A percentile compares a stretch with the other conserved stretches of the same genome.
Evolutionary conservation across 2,329 filamentous ascomycete species (phyloP).

Genomic region (Didymella arachidicola): DNA sequence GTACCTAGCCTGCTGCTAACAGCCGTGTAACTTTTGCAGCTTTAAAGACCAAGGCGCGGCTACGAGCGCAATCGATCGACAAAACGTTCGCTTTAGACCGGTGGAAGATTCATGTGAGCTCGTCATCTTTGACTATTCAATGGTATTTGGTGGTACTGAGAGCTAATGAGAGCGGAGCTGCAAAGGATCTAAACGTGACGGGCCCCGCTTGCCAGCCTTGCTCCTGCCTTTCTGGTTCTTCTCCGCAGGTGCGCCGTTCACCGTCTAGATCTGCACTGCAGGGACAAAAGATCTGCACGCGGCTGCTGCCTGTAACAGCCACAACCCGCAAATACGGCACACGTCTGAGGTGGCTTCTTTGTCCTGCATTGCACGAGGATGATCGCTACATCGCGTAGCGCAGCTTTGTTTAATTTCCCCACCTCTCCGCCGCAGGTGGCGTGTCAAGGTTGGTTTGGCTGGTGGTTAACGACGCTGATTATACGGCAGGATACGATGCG

Average conservation of each 20-base stretch:
- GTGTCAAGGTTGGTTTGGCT: background rate
- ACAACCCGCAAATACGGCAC: conserved; percentile 6
- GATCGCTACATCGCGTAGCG: conserved; percentile 12
- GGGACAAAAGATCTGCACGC: conserved; percentile 15
- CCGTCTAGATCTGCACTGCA: conserved; percentile 16
- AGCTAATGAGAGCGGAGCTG: background rate
- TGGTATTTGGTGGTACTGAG: too few species aligned
- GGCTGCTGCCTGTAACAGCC: conserved; percentile 9
- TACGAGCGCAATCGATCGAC: too few species aligned
- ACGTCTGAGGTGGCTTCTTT: conserved; percentile 1
- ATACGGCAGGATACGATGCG: background rate
- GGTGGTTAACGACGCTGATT: background rate
- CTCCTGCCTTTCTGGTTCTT: background rate
- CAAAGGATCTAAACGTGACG: conserved; percentile 1
- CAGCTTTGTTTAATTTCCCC: conserved; percentile 1
- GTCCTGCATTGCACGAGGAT: conserved; percentile 3
- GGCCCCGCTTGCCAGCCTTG: background rate
- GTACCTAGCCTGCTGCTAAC: too few species aligned
- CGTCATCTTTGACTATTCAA: too few species aligned
- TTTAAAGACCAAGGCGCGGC: too few species aligned
- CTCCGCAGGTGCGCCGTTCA: background rate
- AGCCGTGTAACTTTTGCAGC: too few species aligned
- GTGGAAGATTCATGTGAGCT: too few species aligned
- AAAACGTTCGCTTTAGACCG: too few species aligned
- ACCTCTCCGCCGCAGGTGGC: background rate